Conservation (phyloP, 371 early-diverging fungal species). For the Hamiltosporidium tvaerminnensis region DNA sequence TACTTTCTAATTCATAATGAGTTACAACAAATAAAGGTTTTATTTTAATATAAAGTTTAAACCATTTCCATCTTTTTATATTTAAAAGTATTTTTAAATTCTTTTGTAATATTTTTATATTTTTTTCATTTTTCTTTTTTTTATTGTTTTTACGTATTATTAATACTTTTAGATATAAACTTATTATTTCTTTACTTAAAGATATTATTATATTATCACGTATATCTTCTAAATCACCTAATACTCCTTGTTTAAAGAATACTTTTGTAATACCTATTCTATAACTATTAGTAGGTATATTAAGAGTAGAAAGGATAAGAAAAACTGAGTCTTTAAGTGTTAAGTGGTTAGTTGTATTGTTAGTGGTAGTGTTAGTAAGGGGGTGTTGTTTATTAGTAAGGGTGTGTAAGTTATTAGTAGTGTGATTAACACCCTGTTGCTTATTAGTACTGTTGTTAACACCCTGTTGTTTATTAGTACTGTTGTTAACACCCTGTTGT, state of each 20-base stretch:
- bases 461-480: too few species aligned
- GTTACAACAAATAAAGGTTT: conserved; percentile 49
- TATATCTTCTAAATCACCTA: conserved; percentile 55
- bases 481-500: conserved; percentile 13
- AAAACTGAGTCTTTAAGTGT: neutral
- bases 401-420: too few species aligned
- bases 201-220: conserved; percentile 28
- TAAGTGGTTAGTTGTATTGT: neutral
- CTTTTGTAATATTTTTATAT: conserved; percentile 27
- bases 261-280: conserved; percentile 81
- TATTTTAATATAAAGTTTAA: conserved; percentile 50
- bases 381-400: neutral
- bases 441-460: too few species aligned
- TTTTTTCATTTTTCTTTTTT: neutral
- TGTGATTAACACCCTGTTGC: too few species aligned
- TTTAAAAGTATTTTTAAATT: conserved; percentile 33
- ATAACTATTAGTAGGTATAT: conserved; percentile 51
- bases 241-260: conserved; percentile 88
- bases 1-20: conserved; percentile 36
- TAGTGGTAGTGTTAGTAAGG: neutral
- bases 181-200: conserved; percentile 22
- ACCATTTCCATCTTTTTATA: conserved; percentile 49
- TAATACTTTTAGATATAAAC: conserved; percentile 14
- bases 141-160: neutral
- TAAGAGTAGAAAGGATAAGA: neutral